Percentiles rank a stretch among this genome's conserved stretches.
phyloP scores from a whole-genome alignment of 2,329 filamentous ascomycete species.

The Helminthosporium solani region DNA sequence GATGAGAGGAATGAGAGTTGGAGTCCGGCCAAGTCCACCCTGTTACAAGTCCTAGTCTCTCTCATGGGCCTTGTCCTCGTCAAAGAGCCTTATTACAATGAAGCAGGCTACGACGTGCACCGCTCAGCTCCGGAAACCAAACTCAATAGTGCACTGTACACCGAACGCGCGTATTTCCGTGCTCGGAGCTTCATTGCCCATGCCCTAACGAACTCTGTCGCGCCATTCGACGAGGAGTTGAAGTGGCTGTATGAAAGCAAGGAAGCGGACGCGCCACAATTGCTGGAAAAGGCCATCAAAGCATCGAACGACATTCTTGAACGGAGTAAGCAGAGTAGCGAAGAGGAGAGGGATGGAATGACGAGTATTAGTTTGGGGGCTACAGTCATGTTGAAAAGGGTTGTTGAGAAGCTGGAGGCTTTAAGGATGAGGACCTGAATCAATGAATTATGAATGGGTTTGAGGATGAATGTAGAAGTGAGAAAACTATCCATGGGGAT shows the following conservation, averaged over 20 bases:
- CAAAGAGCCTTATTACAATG: slow-evolving; percentile 63
- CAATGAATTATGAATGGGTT: too few relatives aligned
- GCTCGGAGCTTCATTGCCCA: slow-evolving; percentile 54
- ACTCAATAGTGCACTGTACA: slow-evolving; percentile 52
- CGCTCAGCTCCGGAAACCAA: slow-evolving; percentile 49
- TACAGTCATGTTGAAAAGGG: slow-evolving; percentile 44
- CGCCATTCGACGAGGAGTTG: slow-evolving; percentile 54
- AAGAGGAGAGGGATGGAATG: slow-evolving; percentile 46
- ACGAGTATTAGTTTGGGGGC: slow-evolving; percentile 51
- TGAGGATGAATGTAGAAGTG: too few relatives aligned
- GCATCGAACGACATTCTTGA: slow-evolving; percentile 47
- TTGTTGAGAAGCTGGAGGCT: slow-evolving; percentile 37
- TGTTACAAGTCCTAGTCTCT: slow-evolving; percentile 60
- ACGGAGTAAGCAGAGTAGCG: slow-evolving; percentile 26
- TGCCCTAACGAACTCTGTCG: slow-evolving; percentile 45
- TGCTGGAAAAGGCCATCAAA: slow-evolving; percentile 49
- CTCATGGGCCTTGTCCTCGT: slow-evolving; percentile 60
- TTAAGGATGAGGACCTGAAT: too few relatives aligned
- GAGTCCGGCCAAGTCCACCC: slow-evolving; percentile 54
- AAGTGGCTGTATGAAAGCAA: slow-evolving; percentile 52
- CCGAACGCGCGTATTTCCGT: slow-evolving; percentile 56
- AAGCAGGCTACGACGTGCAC: slow-evolving; percentile 60
- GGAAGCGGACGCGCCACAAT: slow-evolving; percentile 36
- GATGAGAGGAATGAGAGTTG: slow-evolving; percentile 55
- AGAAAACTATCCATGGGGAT: too few relatives aligned